Base-by-base conservation (phyloP, 2,329 filamentous ascomycete genomes). In the Paracoccidioides brasiliensis region DNA sequence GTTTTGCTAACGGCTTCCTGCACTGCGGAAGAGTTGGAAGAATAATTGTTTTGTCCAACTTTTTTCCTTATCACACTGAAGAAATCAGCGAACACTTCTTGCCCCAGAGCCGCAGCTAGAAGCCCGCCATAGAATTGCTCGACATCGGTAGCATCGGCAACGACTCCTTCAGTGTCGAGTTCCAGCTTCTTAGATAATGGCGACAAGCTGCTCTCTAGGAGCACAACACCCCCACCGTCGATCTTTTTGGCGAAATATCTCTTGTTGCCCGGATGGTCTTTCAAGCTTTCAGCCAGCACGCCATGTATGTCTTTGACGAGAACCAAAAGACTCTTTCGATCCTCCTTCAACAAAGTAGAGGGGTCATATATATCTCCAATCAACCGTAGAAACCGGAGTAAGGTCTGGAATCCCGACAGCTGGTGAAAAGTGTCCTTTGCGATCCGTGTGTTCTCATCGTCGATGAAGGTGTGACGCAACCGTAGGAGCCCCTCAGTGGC, bases 121-220 rank as follows among this genome's bases (percentile, higher is more conserved):
- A 96, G 79, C 62, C 85, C 84, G 33, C 89, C 89, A 70, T 94
- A 94, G 3, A 94, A 77, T 68, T 90, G 85, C 62, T 94, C 87
- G 46, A 82, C 77, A 60, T 87, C 83, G 28, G 42, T 22, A 7
- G 55, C 48, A 12, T 56, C 56, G 45, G 48, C n/a, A 46, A 37
- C 32, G 14, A 37, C 28, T 28, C 10, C 54, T 35, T 48, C 58
- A 46, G 66, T 58, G 9, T 54, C 55, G 28, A 58, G 55, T 45
- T 63, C 61, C 78, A 60, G 79, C 80, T 54, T 84, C 77, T 54
- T 83, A 72, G 38, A 85, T 81, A 68, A 84, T 82, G 67, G 81
- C 82, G 59, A 80, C 80, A 72, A 79, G 5, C 80, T 81, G 65
- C 87, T 81, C 64, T 93, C 84, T 55, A 96, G 69, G 6, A 83